Evolutionary conservation across 2,329 filamentous ascomycete species (phyloP).

Genomic region (Ceratocystis destructans): DNA sequence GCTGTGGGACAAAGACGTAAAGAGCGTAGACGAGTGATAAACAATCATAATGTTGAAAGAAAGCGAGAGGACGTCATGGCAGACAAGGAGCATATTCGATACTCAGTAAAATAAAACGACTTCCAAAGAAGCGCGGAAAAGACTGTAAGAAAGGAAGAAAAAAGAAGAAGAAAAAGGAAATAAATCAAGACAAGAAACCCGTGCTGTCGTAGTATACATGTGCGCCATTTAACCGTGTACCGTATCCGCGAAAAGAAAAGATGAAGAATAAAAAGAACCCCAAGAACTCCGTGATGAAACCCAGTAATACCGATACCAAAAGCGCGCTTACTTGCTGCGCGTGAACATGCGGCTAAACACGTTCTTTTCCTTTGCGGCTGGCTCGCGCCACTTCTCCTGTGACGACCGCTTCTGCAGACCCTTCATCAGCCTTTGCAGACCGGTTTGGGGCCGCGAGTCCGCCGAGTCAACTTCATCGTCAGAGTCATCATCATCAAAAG

Average conservation of each 20-base stretch:
- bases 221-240: slow-evolving; percentile 10
- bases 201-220: slow-evolving; percentile 14
- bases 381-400: slow-evolving; percentile 18
- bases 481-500: slow-evolving; percentile 17
- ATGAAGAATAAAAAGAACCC: slow-evolving; percentile 8
- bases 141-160: slow-evolving; percentile 9
- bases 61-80: slow-evolving; percentile 15
- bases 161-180: slow-evolving; percentile 12
- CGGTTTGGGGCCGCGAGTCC: background rate
- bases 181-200: slow-evolving; percentile 5
- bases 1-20: background rate
- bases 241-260: slow-evolving; percentile 7
- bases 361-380: slow-evolving; percentile 15
- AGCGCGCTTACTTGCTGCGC: slow-evolving; percentile 12
- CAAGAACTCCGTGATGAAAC: slow-evolving; percentile 1
- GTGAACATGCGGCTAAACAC: slow-evolving; percentile 21
- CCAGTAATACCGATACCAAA: background rate
- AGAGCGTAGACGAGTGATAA: background rate
- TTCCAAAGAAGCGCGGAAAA: slow-evolving; percentile 6
- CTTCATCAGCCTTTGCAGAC: slow-evolving; percentile 16
- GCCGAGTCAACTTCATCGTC: slow-evolving; percentile 8
- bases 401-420: slow-evolving; percentile 17
- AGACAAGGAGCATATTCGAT: background rate
- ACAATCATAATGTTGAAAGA: slow-evolving; percentile 2
- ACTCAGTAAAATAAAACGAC: background rate